Base-by-base conservation (phyloP, 805 yeast genomes). In the Starmerella davenportii region DNA sequence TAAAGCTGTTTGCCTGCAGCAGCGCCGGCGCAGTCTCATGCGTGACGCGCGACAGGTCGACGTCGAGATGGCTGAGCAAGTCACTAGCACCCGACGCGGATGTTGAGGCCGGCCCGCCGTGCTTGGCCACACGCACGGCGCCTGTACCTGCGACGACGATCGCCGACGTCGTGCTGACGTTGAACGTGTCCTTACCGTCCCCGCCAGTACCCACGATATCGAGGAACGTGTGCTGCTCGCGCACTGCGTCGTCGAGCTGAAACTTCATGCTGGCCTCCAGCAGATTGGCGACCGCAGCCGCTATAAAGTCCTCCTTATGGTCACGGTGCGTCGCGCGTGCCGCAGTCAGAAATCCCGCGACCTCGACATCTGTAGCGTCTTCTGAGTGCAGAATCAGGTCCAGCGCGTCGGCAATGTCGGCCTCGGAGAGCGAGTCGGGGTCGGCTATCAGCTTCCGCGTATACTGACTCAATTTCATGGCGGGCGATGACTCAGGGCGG, bases 161-260 rank as follows among this genome's bases (percentile, higher is more conserved):
- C 1, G 95, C 95, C 1, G 95, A 66, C 2, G 95, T 80, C 0
- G 98, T 90, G 14, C 93, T 78, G 2, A 90, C 98, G 50, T 90
- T 90, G 62, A 90, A 90, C 0, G 99, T 90, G 55, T 90, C 78
- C 54, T 90, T 94, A 2, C 95, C 95, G 55, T 90, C 99, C 14
- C 99, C 99, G 21, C 99, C 99, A 0, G 99, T 90, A 1, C 99
- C 99, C 4, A 90, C 99, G 23, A 90, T 80, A 56, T 90, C 99
- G 4, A 77, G 65, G 48, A 69, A 77, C 0, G 78, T 78, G 1
- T 56, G 58, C 1, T 60, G 41, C 24, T 40, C 38, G 15, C 44
- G 31, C 3, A 44, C 34, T 9, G 32, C 30, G 13, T 28, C 32
- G 13, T 43, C 19, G 4, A 8, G 30, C 34, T 50, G 53, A 21